Percentiles rank a stretch among this genome's conserved stretches.
Evolutionary conservation across 148 eudicot genomes (phyloP).

Genomic region (Salicornia ramosissima): DNA sequence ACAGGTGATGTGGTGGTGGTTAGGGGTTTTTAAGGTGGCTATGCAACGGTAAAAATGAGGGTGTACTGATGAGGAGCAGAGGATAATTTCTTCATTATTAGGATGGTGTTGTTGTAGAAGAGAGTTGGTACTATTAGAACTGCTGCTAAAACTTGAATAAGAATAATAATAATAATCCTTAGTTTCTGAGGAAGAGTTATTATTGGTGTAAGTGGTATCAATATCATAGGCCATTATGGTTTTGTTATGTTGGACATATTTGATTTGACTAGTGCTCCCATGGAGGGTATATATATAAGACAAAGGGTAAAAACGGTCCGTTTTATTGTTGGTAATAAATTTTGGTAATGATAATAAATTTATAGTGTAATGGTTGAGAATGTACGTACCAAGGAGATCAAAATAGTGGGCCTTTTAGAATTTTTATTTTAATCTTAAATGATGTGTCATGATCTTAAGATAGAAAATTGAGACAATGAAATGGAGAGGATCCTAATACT

Average conservation of each 20-base stretch:
- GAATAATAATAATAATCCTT: no score
- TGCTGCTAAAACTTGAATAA: constrained; percentile 24
- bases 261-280: not conserved
- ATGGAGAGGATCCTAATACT: no score
- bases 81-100: not conserved
- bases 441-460: no score
- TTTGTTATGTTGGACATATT: not conserved
- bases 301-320: not conserved
- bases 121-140: not conserved
- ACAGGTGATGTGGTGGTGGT: constrained; percentile 33
- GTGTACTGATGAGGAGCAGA: constrained; percentile 10
- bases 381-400: no score
- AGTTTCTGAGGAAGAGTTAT: constrained; percentile 8
- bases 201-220: not conserved
- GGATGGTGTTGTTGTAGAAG: not conserved
- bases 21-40: constrained; percentile 24
- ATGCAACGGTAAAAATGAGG: constrained; percentile 18
- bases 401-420: no score
- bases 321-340: no score
- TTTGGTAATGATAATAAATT: no score
- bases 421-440: no score
- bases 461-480: no score
- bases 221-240: not conserved
- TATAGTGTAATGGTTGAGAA: no score
- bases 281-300: not conserved